phyloP scores from a whole-genome alignment of 73 alveolate species.

The Symbiodinium natans region DNA sequence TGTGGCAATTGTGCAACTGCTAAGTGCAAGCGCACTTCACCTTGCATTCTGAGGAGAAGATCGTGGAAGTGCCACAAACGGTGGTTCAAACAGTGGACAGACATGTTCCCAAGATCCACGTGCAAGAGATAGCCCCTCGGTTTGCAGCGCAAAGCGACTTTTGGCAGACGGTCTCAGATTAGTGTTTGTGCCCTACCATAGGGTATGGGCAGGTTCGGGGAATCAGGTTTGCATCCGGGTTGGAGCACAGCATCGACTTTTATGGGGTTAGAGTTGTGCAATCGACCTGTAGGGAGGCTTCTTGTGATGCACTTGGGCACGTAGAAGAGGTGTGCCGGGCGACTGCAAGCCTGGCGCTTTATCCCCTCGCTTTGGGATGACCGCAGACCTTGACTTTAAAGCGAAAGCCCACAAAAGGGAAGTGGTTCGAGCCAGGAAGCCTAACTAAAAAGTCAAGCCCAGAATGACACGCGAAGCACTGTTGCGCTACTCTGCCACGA shows the following conservation, averaged over 20 bases:
- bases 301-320: neutral
- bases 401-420: neutral
- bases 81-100: slow-evolving; percentile 75
- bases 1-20: too few relatives aligned
- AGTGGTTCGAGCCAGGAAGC: neutral
- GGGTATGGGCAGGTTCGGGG: neutral
- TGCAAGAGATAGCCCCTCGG: slow-evolving; percentile 56
- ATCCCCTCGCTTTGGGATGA: neutral
- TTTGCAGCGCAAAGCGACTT: neutral
- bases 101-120: slow-evolving; percentile 79
- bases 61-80: slow-evolving; percentile 85
- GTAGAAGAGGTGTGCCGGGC: neutral
- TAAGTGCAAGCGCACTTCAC: too few relatives aligned
- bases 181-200: neutral
- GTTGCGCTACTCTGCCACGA: neutral
- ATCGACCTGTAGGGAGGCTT: neutral
- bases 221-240: neutral
- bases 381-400: neutral
- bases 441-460: neutral
- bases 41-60: slow-evolving; percentile 89
- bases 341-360: neutral
- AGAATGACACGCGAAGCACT: neutral
- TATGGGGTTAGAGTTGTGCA: neutral
- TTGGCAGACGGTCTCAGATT: neutral
- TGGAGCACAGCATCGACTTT: neutral